Percentiles rank a stretch among this genome's conserved stretches.
These are phyloP conservation scores for Pleurotus sapidus DNA, from an alignment of 768 basidiomycete genomes.

Conservation along the genomic window DNA sequence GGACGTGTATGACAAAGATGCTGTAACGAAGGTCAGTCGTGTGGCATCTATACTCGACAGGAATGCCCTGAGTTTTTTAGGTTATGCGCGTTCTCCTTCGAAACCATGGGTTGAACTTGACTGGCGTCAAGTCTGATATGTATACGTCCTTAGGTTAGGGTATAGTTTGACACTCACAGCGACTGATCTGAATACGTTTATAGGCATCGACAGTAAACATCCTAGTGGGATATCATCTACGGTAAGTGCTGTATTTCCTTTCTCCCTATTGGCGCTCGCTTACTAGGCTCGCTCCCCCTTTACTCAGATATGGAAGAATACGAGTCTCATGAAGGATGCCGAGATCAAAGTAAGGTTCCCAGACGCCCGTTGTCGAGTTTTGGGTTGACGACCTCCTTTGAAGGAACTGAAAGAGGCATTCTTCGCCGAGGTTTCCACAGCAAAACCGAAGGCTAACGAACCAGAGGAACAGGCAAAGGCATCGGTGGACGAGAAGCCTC, in stretches of 20 bases:
- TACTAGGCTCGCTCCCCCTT: neutral
- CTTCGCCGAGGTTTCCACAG: slow-evolving; percentile 40
- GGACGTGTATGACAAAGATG: slow-evolving; percentile 63
- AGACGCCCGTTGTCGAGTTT: too few species aligned
- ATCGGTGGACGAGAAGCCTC: neutral
- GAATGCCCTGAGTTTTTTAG: slow-evolving; percentile 26
- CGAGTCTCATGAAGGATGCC: slow-evolving; percentile 50
- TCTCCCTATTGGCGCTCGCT: neutral
- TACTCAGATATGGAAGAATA: slow-evolving; percentile 65
- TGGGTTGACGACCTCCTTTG: too few species aligned
- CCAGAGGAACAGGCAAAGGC: slow-evolving; percentile 6
- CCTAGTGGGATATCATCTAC: slow-evolving; percentile 70
- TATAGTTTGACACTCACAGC: neutral
- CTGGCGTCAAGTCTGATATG: slow-evolving; percentile 69
- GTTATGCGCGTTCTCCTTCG: slow-evolving; percentile 68
- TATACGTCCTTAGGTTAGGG: slow-evolving; percentile 57
- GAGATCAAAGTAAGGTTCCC: slow-evolving; percentile 52
- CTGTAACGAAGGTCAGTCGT: slow-evolving; percentile 47
- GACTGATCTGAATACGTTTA: neutral
- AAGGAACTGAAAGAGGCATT: slow-evolving; percentile 65
- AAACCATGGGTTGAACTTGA: slow-evolving; percentile 61
- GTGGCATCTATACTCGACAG: neutral
- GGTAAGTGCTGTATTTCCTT: slow-evolving; percentile 30
- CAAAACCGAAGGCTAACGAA: slow-evolving; percentile 16
- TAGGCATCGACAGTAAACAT: slow-evolving; percentile 77